Evolutionary conservation across 140 eudicot genomes (phyloP).

Genomic region (Flaveria floridana): DNA sequence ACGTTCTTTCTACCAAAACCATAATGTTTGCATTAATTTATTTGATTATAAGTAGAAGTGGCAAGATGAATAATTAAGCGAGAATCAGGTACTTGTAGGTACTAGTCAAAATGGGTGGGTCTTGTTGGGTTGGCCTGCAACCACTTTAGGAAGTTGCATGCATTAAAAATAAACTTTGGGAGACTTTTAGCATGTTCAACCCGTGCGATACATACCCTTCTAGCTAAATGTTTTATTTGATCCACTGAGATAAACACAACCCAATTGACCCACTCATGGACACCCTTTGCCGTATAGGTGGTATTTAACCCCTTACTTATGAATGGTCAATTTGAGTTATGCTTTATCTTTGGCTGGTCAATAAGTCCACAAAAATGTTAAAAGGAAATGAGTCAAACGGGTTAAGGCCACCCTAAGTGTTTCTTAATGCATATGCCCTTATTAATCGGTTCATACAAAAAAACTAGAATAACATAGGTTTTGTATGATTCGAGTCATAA

Average conservation of each 20-base stretch:
- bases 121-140: conserved; percentile 4
- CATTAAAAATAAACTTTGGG: background rate
- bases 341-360: background rate
- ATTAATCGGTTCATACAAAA: background rate
- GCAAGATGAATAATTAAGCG: background rate
- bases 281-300: background rate
- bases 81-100: background rate
- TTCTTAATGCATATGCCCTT: background rate
- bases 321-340: too few relatives aligned
- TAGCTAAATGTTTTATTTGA: too few relatives aligned
- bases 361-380: too few relatives aligned
- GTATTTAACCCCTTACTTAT: background rate
- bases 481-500: background rate
- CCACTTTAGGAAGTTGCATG: background rate
- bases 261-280: background rate
- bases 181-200: background rate
- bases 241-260: background rate
- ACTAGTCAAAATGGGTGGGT: background rate
- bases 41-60: conserved; percentile 11
- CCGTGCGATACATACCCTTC: background rate
- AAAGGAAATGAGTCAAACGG: too few relatives aligned
- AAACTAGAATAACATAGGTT: background rate
- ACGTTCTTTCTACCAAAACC: conserved; percentile 8
- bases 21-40: background rate
- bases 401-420: background rate